Base-by-base conservation (phyloP, 805 yeast species). In the Jamesozyma hellenica region DNA sequence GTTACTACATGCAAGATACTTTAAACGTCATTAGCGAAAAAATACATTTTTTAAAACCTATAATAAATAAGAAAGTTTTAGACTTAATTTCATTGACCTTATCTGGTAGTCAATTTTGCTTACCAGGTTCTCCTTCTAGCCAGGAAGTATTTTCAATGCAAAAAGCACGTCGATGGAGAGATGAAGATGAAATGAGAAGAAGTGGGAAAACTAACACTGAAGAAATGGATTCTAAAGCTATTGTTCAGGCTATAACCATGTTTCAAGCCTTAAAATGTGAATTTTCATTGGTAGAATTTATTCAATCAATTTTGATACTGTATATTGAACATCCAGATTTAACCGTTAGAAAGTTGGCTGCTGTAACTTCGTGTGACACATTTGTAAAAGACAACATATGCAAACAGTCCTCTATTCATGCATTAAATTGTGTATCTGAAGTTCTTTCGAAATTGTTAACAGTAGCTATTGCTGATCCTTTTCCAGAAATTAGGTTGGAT, bases 401-500 rank as follows among this genome's bases (percentile, higher is more conserved):
- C 44, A 74, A 73, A 45, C 95, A 86, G 54, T 76, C 84, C 2
- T 82, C 94, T 50, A 77, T 82, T 1, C 74, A 82, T 57, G 80
- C 96, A 0, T 66, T 90, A 42, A 73, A 72, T 42, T 82, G 94
- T 0, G 94, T 87, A 3, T 75, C 83, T 42, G 86, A 83, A 42
- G 92, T 90, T 0, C 65, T 90, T 29, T 84, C 79, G 41, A 82
- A 82, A 55, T 65, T 88, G 17, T 63, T 88, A 30, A 74, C 94
- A 0, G 71, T 85, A 10, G 83, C 94, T 2, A 81, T 88, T n/a
- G 81, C 95, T 0, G 97, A 88, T 50, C 82, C 90, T 0, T 72
- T 74, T 4, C 74, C 88, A 2, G 95, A 86, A 42, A 82, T 88
- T 23, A 67, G 97, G 40, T 60, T 83, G 4, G 85, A 82, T 42